Conservation (phyloP, 1,139 yeast species). For the Protomyces macrosporus region DNA sequence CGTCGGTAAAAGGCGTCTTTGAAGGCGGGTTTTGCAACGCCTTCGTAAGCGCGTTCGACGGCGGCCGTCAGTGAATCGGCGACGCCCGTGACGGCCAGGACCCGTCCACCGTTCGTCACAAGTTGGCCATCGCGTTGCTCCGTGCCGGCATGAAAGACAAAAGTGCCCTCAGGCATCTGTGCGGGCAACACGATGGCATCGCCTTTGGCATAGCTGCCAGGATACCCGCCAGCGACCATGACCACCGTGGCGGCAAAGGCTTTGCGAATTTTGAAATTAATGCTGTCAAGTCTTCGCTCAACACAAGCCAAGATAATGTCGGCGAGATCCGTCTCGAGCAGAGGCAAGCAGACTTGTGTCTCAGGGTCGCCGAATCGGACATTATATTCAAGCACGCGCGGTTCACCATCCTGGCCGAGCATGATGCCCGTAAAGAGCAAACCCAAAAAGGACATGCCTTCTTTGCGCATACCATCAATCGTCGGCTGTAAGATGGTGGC, state of each 20-base stretch:
- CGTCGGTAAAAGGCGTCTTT: slow-evolving; percentile 73
- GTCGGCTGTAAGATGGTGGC: slow-evolving; percentile 77
- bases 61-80: slow-evolving; percentile 73
- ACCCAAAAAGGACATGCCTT: slow-evolving; percentile 94
- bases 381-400: slow-evolving; percentile 92
- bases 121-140: slow-evolving; percentile 50
- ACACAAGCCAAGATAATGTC: slow-evolving; percentile 90
- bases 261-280: slow-evolving; percentile 57
- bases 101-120: slow-evolving; percentile 93
- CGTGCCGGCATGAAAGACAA: slow-evolving; percentile 95
- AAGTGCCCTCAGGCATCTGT: slow-evolving; percentile 46
- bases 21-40: slow-evolving; percentile 71
- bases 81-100: slow-evolving; percentile 86
- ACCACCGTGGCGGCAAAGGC: slow-evolving; percentile 86
- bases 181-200: slow-evolving; percentile 63
- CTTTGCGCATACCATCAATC: slow-evolving; percentile 92
- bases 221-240: slow-evolving; percentile 96
- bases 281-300: slow-evolving; percentile 88
- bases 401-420: slow-evolving; percentile 67
- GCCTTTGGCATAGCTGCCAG: slow-evolving; percentile 78
- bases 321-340: slow-evolving; percentile 81
- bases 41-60: slow-evolving; percentile 77
- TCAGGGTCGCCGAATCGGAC: slow-evolving; percentile 99
- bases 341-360: slow-evolving; percentile 91
- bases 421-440: slow-evolving; percentile 94